Conservation (phyloP, 2,329 filamentous ascomycete species). For the Alternaria sp. region DNA sequence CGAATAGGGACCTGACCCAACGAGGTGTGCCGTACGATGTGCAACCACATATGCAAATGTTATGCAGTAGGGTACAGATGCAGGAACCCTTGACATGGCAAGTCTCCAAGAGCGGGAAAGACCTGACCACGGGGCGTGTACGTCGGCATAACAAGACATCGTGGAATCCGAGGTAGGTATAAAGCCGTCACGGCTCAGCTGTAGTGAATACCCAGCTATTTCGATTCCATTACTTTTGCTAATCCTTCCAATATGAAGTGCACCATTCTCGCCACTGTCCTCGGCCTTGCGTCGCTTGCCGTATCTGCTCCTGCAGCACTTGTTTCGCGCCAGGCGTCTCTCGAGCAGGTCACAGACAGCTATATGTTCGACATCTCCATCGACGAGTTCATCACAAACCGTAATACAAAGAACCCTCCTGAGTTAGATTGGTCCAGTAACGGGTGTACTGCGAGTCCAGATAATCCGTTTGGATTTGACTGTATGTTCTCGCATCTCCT, state of each 20-base stretch:
- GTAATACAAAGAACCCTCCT: conserved; percentile 50
- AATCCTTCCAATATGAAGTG: not conserved
- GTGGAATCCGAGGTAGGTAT: not conserved
- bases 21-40: not conserved
- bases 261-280: not conserved
- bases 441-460: conserved; percentile 46
- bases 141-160: not conserved
- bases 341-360: conserved; percentile 52
- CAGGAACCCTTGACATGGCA: not conserved
- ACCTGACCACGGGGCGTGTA: not conserved
- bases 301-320: not conserved
- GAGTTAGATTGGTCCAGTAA: conserved; percentile 48
- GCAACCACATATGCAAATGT: not conserved
- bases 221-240: not conserved
- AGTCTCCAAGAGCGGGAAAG: not conserved
- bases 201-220: not conserved
- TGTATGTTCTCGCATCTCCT: conserved; percentile 20
- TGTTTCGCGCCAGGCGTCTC: not conserved
- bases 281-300: not conserved
- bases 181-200: not conserved
- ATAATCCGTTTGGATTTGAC: conserved; percentile 46
- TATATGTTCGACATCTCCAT: conserved; percentile 59
- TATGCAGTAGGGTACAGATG: not conserved
- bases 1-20: not conserved
- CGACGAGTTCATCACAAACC: conserved; percentile 53